Evolutionary conservation across 768 basidiomycete genomes (phyloP).

Genomic region (Pleurotus ostreatus): DNA sequence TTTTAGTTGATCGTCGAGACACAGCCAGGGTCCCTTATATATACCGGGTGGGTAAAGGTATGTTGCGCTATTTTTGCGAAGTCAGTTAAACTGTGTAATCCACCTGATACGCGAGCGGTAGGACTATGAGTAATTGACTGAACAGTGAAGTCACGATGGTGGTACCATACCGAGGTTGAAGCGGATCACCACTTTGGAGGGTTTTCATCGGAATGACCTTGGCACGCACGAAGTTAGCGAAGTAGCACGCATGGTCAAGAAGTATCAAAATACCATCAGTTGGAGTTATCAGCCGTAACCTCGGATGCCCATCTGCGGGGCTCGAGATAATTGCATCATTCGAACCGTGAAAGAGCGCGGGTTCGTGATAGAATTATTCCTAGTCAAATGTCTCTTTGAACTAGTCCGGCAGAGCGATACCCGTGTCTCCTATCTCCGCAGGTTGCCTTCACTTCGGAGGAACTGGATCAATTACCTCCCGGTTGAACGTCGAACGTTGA

Average conservation of each 20-base stretch:
- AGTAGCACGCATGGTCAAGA: not conserved
- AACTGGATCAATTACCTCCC: conserved; percentile 1
- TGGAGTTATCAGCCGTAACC: conserved; percentile 3
- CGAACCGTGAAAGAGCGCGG: no score
- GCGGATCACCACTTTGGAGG: conserved; percentile 14
- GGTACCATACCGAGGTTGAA: conserved; percentile 16
- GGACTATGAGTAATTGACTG: no score
- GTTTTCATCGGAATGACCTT: conserved; percentile 12
- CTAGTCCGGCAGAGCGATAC: no score
- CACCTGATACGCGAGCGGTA: no score
- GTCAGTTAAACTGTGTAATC: not conserved
- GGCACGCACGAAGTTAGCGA: not conserved
- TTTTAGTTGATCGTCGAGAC: not conserved
- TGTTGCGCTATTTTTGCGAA: conserved; percentile 1
- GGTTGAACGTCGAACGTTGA: not conserved
- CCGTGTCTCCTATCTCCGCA: no score
- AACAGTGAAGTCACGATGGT: conserved; percentile 14
- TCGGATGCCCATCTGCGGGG: not conserved
- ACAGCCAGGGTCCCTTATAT: not conserved
- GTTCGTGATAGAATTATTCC: no score
- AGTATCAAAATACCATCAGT: not conserved
- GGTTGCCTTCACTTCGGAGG: no score
- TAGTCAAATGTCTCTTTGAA: no score
- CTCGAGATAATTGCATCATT: not conserved
- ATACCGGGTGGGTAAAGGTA: conserved; percentile 1